Evolutionary conservation across 2,329 filamentous ascomycete species (phyloP), one percentile per base, ranked within the genome.

Genomic region (Cladosporium sp.): DNA sequence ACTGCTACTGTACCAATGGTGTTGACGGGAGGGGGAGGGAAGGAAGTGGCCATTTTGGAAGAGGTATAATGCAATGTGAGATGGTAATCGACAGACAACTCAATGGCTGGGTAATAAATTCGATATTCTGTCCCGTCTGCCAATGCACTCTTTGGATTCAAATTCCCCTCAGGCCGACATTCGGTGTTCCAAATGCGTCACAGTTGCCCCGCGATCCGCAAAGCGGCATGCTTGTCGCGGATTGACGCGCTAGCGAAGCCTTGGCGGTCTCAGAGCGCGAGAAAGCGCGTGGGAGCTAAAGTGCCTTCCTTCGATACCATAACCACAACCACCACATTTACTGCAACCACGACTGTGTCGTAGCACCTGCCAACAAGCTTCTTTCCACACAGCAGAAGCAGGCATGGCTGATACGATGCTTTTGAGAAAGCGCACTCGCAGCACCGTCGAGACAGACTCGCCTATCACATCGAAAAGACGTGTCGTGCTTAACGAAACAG

Each of bases 11-110:
- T 73, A 83, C 81, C 83, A 77, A 96, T 93, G 63, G 88, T 88
- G 70, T 84, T 85, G 65, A 89, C 85, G 3, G 90, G 87, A 10
- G 88, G 84, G 28, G 91, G 90, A 64, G 91, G 91, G 70, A 92
- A 93, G 3, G 66, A 60, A 45, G 71, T 58, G 32, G 69, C 60
- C 69, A 73, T 72, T 15, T 28, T 28, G 28, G 3, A 15, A 8
- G 3, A 12, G 6, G 17, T 24, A 12, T 17, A 12, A 10, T 28
- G 42, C 15, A 10, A 28, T 3, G 6, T n/a, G 2, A 45, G 28
- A 17, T 22, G 2, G 10, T 25, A n/a, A 9, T 28, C 28, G 2
- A 8, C 3, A 7, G 17, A 28, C 6, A 9, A 17, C 6, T 17
- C 28, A 48, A 35, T 35, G 10, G 7, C 15, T 8, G n/a, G n/a